Percentiles rank a stretch among this genome's conserved stretches.
phyloP scores from a whole-genome alignment of 1,139 yeast species.

The Spencermartinsiella ligniputridi region DNA sequence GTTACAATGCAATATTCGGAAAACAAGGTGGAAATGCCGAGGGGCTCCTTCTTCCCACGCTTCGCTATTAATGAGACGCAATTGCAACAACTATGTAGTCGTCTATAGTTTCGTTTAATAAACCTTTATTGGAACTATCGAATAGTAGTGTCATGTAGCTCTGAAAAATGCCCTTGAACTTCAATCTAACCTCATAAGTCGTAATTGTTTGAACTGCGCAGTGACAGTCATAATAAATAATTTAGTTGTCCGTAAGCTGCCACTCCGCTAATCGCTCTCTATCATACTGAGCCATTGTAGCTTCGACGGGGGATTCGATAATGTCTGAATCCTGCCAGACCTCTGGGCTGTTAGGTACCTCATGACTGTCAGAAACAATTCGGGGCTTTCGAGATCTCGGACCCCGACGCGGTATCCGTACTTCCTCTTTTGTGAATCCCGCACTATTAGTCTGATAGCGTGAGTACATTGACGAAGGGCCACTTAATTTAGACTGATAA shows the following conservation, averaged over 20 bases:
- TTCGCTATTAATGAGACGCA: no score
- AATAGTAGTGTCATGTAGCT: no score
- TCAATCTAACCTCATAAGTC: no score
- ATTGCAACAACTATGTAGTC: no score
- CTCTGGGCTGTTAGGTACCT: constrained; percentile 1
- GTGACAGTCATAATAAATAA: background rate
- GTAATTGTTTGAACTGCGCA: no score
- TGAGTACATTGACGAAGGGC: constrained; percentile 9
- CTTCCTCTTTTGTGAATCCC: constrained; percentile 18
- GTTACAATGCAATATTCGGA: no score
- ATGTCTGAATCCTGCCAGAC: constrained; percentile 3
- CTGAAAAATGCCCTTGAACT: no score
- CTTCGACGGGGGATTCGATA: background rate
- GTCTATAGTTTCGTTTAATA: no score
- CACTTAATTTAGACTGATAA: constrained; percentile 10
- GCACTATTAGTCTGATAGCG: constrained; percentile 18
- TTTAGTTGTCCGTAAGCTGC: background rate
- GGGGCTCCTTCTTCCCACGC: no score
- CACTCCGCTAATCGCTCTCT: constrained; percentile 12
- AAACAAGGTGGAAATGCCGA: no score
- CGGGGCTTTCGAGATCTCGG: constrained; percentile 5
- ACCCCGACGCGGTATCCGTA: background rate
- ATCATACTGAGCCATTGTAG: constrained; percentile 17
- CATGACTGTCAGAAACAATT: constrained; percentile 8
- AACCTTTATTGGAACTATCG: no score